Evolutionary conservation across 352 stramenopile genomes (phyloP), one percentile per base, ranked within the genome.

Genomic region (Pythium guiyangense): DNA sequence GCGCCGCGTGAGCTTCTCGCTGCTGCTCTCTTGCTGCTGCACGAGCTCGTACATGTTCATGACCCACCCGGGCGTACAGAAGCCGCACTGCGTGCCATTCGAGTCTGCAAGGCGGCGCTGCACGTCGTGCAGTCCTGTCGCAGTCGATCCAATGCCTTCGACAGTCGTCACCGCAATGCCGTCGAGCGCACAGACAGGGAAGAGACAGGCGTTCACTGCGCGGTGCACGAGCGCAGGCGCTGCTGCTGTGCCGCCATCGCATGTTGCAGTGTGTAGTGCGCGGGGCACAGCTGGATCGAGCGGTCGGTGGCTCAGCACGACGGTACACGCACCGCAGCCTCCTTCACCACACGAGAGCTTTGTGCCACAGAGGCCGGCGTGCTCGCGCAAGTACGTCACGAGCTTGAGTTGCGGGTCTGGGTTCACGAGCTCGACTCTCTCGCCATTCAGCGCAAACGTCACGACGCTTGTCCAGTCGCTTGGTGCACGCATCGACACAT

Each of bases 281-380:
- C 35, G 1, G 9, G 11, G 11, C 43, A 11, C 5, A n/a, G 40
- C 22, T 29, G 42, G 55, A 34, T 62, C 55, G 25, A 62, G 27
- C 4, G 55, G 48, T 10, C 39, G 55, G 15, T 75, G 74, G 34
- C 84, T 91, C 11, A 98, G 69, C 72, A 97, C 96, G 52, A 99
- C 94, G 15, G 92, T 98, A 64, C 96, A 99, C 25, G 96, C 95
- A 27, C 96, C 96, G 57, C 96, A 99, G 34, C 96, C 96, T 37
- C 96, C 96, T 63, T 99, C 95, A 6, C 88, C 91, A 57, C 96
- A 99, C 57, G 92, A 94, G n/a, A 96, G 77, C 58, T 96, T 96
- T 4, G 85, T 93, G 54, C 83, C 85, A 20, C 79, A 87, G 58
- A 93, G 80, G 18, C 75, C 60, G 53, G 86, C 53, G 44, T 83